These are phyloP conservation scores for Tulasnella sp. DNA, from an alignment of 768 basidiomycete species.

Conservation along the genomic window DNA sequence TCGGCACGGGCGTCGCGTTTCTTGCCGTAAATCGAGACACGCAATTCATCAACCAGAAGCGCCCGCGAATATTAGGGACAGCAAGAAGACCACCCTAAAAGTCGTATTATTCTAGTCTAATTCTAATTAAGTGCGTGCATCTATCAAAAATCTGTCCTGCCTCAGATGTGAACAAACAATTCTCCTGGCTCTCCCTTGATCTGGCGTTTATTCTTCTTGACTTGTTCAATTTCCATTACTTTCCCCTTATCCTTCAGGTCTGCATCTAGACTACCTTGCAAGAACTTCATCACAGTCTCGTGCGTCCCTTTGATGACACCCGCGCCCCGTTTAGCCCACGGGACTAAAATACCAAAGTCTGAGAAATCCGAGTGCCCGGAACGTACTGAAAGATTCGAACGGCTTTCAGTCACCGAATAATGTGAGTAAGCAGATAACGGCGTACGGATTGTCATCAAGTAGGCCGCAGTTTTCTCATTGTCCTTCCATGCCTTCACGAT, in stretches of 20 bases:
- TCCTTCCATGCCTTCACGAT: constrained; percentile 52
- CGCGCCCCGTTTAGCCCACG: not conserved
- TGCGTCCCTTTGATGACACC: constrained; percentile 16
- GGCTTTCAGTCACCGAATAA: not conserved
- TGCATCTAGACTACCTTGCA: constrained; percentile 15
- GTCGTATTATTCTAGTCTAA: not conserved
- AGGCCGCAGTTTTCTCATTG: constrained; percentile 10
- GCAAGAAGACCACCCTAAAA: not conserved
- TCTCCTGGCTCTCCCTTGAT: constrained; percentile 27
- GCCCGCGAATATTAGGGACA: not conserved
- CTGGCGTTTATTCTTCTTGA: constrained; percentile 17
- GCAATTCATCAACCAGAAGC: not conserved
- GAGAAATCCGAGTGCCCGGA: constrained; percentile 29
- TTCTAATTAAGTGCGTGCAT: not conserved
- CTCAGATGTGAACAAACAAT: constrained; percentile 24
- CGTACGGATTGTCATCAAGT: constrained; percentile 30
- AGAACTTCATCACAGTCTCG: constrained; percentile 27
- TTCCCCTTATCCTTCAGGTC: constrained; percentile 27
- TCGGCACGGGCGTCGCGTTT: not conserved
- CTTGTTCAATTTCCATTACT: constrained; percentile 25
- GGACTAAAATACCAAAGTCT: constrained; percentile 28
- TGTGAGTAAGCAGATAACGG: not conserved
- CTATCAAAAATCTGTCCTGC: not conserved
- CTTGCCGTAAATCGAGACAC: not conserved
- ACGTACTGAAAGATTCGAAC: constrained; percentile 24